phyloP scores from a whole-genome alignment of 257 asterid species.

The Coffea eugenioides region DNA sequence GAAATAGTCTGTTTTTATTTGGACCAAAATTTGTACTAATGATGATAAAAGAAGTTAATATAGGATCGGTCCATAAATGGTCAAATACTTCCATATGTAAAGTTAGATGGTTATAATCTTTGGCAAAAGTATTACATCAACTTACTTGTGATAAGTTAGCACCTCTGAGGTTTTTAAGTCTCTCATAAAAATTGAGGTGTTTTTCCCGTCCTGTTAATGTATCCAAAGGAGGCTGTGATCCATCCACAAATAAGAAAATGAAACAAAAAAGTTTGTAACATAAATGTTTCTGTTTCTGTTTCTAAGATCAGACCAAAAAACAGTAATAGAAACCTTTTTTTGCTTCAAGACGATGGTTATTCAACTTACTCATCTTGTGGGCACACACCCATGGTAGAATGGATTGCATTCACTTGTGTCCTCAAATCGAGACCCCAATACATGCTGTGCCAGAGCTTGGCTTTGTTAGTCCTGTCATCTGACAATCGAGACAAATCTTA shows the following conservation, averaged over 20 bases:
- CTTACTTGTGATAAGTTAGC: slow-evolving; percentile 63
- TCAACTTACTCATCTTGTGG: slow-evolving; percentile 80
- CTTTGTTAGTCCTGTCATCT: slow-evolving; percentile 90
- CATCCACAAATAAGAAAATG: background rate
- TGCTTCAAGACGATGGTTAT: slow-evolving; percentile 1
- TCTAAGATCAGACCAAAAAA: background rate
- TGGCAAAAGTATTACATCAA: background rate
- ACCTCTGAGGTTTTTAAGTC: slow-evolving; percentile 90
- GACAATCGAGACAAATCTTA: slow-evolving; percentile 6
- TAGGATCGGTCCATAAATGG: background rate
- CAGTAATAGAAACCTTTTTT: background rate
- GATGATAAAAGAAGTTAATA: too few species aligned
- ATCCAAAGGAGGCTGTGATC: slow-evolving; percentile 73
- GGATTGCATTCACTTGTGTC: slow-evolving; percentile 71
- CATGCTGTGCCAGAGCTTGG: slow-evolving; percentile 84
- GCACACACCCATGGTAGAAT: slow-evolving; percentile 96
- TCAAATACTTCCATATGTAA: background rate
- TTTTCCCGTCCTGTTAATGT: slow-evolving; percentile 70
- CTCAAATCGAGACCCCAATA: slow-evolving; percentile 73
- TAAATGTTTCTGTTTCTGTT: background rate
- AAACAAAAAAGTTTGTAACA: background rate
- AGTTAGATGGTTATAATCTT: background rate
- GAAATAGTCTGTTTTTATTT: too few species aligned
- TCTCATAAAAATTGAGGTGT: slow-evolving; percentile 85
- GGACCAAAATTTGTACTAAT: too few species aligned